Percentiles rank a stretch among this genome's conserved stretches.
These are phyloP conservation scores for Kluyveromyces sp. DNA, from an alignment of 1,139 yeast genomes.

Conservation along the genomic window DNA sequence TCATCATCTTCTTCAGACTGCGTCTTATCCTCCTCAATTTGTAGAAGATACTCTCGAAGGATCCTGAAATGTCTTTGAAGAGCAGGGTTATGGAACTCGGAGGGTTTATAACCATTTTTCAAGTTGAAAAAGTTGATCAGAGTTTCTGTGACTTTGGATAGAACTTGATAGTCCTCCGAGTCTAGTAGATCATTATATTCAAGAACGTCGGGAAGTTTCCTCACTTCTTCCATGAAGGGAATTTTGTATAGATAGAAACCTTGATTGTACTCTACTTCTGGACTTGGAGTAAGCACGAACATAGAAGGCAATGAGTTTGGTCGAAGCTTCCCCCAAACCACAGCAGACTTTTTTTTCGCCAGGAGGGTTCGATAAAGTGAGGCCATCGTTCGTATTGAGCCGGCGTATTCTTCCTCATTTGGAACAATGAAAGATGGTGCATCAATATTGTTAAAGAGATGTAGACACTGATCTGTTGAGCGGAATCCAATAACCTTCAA, in stretches of 20 bases:
- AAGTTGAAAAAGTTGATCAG: constrained; percentile 39
- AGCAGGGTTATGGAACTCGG: constrained; percentile 57
- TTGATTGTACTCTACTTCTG: constrained; percentile 30
- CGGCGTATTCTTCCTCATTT: constrained; percentile 46
- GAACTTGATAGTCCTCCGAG: constrained; percentile 28
- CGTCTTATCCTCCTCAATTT: constrained; percentile 34
- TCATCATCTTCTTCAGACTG: constrained; percentile 20
- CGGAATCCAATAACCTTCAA: constrained; percentile 65
- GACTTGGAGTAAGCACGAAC: constrained; percentile 56
- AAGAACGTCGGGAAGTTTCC: constrained; percentile 40
- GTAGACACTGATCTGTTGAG: constrained; percentile 35
- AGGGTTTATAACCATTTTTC: constrained; percentile 48
- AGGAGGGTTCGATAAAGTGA: constrained; percentile 58
- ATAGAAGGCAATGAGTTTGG: constrained; percentile 50
- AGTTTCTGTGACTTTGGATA: constrained; percentile 35
- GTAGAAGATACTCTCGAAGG: constrained; percentile 61
- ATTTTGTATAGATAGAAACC: constrained; percentile 53
- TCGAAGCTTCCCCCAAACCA: constrained; percentile 66
- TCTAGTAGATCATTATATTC: constrained; percentile 16
- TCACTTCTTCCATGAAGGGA: constrained; percentile 62
- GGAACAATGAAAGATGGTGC: constrained; percentile 59
- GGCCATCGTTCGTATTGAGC: constrained; percentile 62
- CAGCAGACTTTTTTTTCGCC: constrained; percentile 48
- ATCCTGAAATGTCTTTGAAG: constrained; percentile 60
- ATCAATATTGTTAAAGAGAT: constrained; percentile 47